Percentiles rank a stretch among this genome's conserved stretches.
Conservation (phyloP, 225 moss, liverwort and hornwort genomes). For the Lunularia cruciata region DNA sequence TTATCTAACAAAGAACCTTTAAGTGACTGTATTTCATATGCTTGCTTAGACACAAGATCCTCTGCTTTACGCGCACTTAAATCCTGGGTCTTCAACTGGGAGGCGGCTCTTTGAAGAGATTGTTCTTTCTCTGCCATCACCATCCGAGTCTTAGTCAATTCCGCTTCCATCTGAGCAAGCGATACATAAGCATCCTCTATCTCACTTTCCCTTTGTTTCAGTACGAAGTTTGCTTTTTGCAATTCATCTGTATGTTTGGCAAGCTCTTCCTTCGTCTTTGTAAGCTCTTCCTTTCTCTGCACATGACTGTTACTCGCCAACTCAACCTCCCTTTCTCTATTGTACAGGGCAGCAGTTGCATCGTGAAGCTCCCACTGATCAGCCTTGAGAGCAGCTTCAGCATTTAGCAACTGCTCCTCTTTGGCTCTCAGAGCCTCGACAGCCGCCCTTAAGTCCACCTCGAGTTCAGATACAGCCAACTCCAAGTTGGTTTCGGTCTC, state of each 20-base stretch:
- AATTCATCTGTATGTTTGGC: slow-evolving; percentile 29
- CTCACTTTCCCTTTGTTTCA: slow-evolving; percentile 42
- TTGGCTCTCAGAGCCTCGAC: slow-evolving; percentile 39
- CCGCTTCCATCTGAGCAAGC: slow-evolving; percentile 33
- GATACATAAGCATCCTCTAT: slow-evolving; percentile 26
- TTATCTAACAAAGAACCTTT: slow-evolving; percentile 34
- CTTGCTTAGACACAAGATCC: slow-evolving; percentile 34
- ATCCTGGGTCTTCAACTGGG: slow-evolving; percentile 37
- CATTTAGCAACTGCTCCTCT: slow-evolving; percentile 44
- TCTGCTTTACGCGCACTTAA: slow-evolving; percentile 34
- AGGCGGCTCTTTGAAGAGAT: slow-evolving; percentile 31
- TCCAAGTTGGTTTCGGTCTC: slow-evolving; percentile 29
- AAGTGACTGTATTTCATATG: slow-evolving; percentile 30
- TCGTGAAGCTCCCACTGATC: slow-evolving; percentile 48
- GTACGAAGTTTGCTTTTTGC: slow-evolving; percentile 23
- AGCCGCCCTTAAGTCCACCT: slow-evolving; percentile 43
- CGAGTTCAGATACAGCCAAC: slow-evolving; percentile 38
- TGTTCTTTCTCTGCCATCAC: slow-evolving; percentile 40
- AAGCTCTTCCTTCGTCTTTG: slow-evolving; percentile 24
- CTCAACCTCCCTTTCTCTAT: slow-evolving; percentile 45
- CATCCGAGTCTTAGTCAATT: slow-evolving; percentile 24
- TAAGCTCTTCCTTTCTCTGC: slow-evolving; percentile 37
- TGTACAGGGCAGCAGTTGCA: slow-evolving; percentile 30
- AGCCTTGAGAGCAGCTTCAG: slow-evolving; percentile 37
- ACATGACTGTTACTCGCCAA: slow-evolving; percentile 33